Base-by-base conservation (phyloP, 2,329 filamentous ascomycete genomes). In the Hypoxylon rubiginosum region DNA sequence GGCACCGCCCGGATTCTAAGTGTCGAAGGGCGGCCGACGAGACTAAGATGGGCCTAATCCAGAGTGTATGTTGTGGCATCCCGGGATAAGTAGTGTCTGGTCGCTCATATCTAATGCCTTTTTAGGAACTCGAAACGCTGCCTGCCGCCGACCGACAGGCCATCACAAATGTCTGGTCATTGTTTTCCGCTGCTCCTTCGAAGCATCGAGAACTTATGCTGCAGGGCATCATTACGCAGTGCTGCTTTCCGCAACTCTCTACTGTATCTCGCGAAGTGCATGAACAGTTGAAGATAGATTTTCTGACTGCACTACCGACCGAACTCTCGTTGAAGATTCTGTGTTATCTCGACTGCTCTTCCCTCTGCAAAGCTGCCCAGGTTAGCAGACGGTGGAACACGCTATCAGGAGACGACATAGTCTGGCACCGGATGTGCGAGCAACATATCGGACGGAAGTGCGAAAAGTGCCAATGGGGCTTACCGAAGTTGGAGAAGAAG, bases 361-460 rank as follows among this genome's bases (percentile, higher is more conserved):
- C 95, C 0, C 86, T 99, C 0, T 98, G 96, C 83, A 97, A 97
- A 78, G 95, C 96, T 1, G 93, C 96, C 0, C 94, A 97, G 79
- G 96, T 99, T 59, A 97, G 93, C 77, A 88, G 90, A 63, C 87
- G 91, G 72, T 99, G 96, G 96, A 88, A 93, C 67, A 88, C 88
- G 62, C 83, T 99, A 43, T 95, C 96, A n/a, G 96, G 98, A 74
- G 95, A 97, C 76, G 95, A 99, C 78, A 92, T 97, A 8, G 95
- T 99, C 3, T 99, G 96, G 96, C 92, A 97, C 76, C 92, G 91
- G 69, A 97, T 98, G 94, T 99, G 96, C 77, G 94, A 97, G 61
- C 92, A 94, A 76, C 92, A 94, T 76, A 94, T 94, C 69, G 91
- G 93, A 74, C 84, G 91, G 66, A 94, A 93, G 76, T 94, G 92